Base-by-base conservation (phyloP, 768 basidiomycete species). In the Hygrophoropsis aurantiaca region DNA sequence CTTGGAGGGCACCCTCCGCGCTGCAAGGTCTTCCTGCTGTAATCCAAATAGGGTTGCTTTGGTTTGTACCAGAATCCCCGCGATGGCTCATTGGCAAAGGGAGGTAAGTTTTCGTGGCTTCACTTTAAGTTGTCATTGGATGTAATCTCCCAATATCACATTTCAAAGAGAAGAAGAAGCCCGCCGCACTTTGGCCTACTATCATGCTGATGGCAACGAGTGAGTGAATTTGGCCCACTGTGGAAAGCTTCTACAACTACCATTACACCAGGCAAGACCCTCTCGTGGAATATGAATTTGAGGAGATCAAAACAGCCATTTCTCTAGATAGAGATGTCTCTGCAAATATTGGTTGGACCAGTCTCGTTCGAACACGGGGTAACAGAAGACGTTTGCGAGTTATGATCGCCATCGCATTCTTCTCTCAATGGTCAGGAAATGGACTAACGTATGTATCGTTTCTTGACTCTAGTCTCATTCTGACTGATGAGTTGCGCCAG, bases 291-390 rank as follows among this genome's bases (percentile, higher is more conserved):
- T 80, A 75, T 57, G 80, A 81, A 57, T 81, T 77, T 54, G 74
- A 77, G 48, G 81, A 84, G 62, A 84, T 84, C 67, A 80, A 77
- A 58, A 72, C 77, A 13, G 79, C 79, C 5, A 65, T 79, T 44
- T 66, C 61, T 11, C 64, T 74, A 27, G 72, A 72, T 56, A 65
- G 64, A 36, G 66, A 65, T 21, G 65, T 71, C 18, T 66, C 68
- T 9, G 48, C 66, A 11, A 54, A 70, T 33, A 64, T 77, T 13
- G 73, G 72, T n/a, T 81, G 73, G 74, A 39, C 51, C 21, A 65
- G 60, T 30, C 60, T 79, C 25, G 60, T 80, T 58, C 72, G 63
- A 58, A 75, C 71, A 10, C 65, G 60, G 13, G 81, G 80, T 11
- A 82, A 82, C 62, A 62, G 71, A 38, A 68, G 68, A 32, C 72